phyloP scores from a whole-genome alignment of 1,284 basidiomycete genomes.

The Xerocomus amazonicus region DNA sequence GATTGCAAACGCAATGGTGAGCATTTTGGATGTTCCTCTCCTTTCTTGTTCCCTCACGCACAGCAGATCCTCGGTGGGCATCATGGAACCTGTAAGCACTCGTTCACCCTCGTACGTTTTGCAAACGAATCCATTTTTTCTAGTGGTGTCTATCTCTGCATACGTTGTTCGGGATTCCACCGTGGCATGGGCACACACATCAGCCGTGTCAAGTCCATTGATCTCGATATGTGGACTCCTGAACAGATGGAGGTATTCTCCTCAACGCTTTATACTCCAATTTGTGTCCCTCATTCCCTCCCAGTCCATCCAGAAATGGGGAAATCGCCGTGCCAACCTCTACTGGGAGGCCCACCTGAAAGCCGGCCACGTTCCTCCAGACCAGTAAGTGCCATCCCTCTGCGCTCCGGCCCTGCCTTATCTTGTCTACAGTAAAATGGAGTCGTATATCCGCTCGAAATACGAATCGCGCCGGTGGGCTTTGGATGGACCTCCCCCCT shows the following conservation, averaged over 20 bases:
- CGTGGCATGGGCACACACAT: conserved; percentile 98
- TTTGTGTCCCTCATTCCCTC: background rate
- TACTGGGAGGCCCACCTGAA: conserved; percentile 99
- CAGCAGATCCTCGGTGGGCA: conserved; percentile 92
- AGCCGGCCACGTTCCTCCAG: conserved; percentile 87
- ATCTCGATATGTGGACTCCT: conserved; percentile 96
- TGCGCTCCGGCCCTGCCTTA: background rate
- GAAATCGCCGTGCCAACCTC: conserved; percentile 85
- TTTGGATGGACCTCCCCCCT: conserved; percentile 79
- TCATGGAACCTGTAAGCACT: conserved; percentile 87
- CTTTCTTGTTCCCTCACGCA: background rate
- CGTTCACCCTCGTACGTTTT: background rate
- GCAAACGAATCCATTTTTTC: conserved; percentile 2
- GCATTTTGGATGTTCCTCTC: conserved; percentile 19
- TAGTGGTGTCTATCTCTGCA: conserved; percentile 92
- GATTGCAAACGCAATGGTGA: conserved; percentile 92
- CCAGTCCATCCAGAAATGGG: conserved; percentile 90
- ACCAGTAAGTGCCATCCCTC: conserved; percentile 68
- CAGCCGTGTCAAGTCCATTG: conserved; percentile 94
- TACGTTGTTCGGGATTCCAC: conserved; percentile 98
- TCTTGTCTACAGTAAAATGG: conserved; percentile 78
- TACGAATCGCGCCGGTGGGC: conserved; percentile 96
- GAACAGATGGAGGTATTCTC: conserved; percentile 87
- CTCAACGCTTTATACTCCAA: background rate
- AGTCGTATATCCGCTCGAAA: conserved; percentile 96